Base-by-base conservation (phyloP, 805 yeast species). In the Starmerella vitae region DNA sequence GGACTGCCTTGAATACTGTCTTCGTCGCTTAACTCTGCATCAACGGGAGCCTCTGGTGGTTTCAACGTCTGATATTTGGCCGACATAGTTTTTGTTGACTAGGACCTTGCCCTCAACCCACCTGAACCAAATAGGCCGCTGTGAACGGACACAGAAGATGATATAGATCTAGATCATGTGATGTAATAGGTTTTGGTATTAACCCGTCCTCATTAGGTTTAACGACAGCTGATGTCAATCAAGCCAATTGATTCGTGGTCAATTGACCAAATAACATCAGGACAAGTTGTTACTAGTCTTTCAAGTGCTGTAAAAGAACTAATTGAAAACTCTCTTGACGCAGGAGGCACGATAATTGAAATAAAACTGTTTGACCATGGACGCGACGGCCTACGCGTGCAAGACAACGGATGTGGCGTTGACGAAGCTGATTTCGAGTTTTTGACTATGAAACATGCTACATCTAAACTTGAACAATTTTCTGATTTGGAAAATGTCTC, bases 251-350 rank as follows among this genome's bases (percentile, higher is more conserved):
- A 63, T 26, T 46, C 47, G 1, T 49, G 51, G 8, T 93, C 86
- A 48, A 67, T 85, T 5, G 82, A 80, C 47, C 65, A 69, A 43
- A 73, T 88, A 41, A 84, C 95, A 0, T 83, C 96, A 0, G 95
- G 95, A 0, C 98, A 91, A 57, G 97, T 91, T 12, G 80, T 91
- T 10, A 71, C 76, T 4, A 94, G 82, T 50, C 59, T 91, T 31
- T 65, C 72, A 0, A 74, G 88, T 0, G 79, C 82, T 0, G 75
- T 79, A 22, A 88, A 88, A 54, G 98, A 88, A 56, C 61, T 86
- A 1, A 66, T 91, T 2, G 98, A 88, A 52, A 88, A 88, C 55
- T 64, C 91, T 22, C 61, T 88, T 5, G 98, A 91, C 60, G 91
- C 96, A 0, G 58, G 67, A 18, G 70, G 91, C 8, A 65, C 71